These are phyloP conservation scores for Podosphaera fusca DNA, from an alignment of 2,329 filamentous ascomycete species.

Conservation along the genomic window DNA sequence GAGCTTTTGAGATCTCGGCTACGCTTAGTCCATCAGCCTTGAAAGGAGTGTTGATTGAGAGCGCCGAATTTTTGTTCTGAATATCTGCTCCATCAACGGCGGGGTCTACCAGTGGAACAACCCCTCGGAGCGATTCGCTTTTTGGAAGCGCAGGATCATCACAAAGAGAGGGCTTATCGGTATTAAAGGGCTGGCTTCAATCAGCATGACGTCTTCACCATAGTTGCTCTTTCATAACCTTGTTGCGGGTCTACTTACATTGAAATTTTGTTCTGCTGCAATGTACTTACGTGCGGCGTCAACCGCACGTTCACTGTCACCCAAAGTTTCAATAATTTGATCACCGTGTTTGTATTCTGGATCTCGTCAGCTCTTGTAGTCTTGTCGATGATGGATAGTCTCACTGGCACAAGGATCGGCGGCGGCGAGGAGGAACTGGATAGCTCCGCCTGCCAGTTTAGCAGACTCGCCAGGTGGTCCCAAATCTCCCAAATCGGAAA, in stretches of 20 bases:
- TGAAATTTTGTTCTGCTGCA: slow-evolving; percentile 50
- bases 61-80: slow-evolving; percentile 36
- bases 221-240: background rate
- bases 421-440: slow-evolving; percentile 37
- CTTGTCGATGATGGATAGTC: slow-evolving; percentile 7
- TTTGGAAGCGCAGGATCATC: slow-evolving; percentile 36
- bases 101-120: slow-evolving; percentile 44
- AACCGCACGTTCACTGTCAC: slow-evolving; percentile 33
- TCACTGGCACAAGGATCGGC: slow-evolving; percentile 38
- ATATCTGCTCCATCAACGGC: slow-evolving; percentile 31
- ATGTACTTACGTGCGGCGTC: slow-evolving; percentile 38
- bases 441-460: slow-evolving; percentile 38
- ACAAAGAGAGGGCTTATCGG: slow-evolving; percentile 37
- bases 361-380: slow-evolving; percentile 1
- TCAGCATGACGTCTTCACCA: background rate
- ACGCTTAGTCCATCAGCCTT: slow-evolving; percentile 36
- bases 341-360: slow-evolving; percentile 36
- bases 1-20: slow-evolving; percentile 35
- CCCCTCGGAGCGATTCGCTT: slow-evolving; percentile 36
- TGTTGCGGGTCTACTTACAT: slow-evolving; percentile 15
- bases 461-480: slow-evolving; percentile 35
- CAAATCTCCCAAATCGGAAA: slow-evolving; percentile 28
- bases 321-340: slow-evolving; percentile 36
- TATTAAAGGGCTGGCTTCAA: slow-evolving; percentile 25
- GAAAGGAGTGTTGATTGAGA: slow-evolving; percentile 30